Conservation (phyloP, 306 rosid genomes). For the Gleditsia sinensis region DNA sequence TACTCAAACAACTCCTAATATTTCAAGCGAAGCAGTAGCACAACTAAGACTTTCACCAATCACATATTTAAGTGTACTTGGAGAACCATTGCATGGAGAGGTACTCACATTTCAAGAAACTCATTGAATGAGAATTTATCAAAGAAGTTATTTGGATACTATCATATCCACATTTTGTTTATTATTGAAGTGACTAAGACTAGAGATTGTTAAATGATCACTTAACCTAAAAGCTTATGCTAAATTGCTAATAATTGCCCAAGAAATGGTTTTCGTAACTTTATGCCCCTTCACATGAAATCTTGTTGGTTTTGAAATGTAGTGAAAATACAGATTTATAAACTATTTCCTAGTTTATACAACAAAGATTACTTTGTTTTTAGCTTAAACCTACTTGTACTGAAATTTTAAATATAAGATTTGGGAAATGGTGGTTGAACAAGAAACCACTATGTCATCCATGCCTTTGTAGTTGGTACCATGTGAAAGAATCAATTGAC, state of each 20-base stretch:
- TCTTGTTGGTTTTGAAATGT: background rate
- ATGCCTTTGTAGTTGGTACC: background rate
- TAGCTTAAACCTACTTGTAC: background rate
- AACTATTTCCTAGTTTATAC: too few relatives aligned
- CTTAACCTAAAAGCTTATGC: slow-evolving; percentile 8
- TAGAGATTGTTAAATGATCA: background rate
- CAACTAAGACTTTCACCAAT: slow-evolving; percentile 85
- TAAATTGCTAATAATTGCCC: background rate
- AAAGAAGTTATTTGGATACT: slow-evolving; percentile 1
- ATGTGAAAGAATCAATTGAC: background rate
- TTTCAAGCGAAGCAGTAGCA: slow-evolving; percentile 63
- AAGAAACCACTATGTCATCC: background rate
- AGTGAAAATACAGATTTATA: background rate
- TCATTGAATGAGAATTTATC: slow-evolving; percentile 17
- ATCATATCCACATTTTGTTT: background rate
- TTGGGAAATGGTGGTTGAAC: background rate
- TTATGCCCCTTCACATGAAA: background rate
- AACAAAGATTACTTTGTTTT: background rate
- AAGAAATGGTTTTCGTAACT: slow-evolving; percentile 9
- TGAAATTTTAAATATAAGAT: background rate
- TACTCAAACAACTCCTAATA: slow-evolving; percentile 62
- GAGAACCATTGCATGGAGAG: slow-evolving; percentile 99
- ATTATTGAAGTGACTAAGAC: background rate
- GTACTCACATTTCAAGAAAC: slow-evolving; percentile 52
- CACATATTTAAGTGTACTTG: slow-evolving; percentile 94